phyloP scores from a whole-genome alignment of 176 grass and related monocot genomes.

The Bolboschoenus planiculmis region DNA sequence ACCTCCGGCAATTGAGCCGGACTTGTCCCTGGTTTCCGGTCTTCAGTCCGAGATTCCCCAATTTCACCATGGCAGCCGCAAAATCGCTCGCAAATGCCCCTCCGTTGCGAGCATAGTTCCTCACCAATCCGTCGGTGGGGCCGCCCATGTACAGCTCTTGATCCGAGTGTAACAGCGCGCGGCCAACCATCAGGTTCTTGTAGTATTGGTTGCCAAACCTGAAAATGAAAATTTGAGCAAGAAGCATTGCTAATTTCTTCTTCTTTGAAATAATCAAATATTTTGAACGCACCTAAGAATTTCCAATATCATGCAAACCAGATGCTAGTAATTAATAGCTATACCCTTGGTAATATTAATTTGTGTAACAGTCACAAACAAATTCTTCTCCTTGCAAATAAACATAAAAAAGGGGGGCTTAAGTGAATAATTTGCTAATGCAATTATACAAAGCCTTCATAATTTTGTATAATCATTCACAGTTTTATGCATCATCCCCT shows the following conservation, averaged over 20 bases:
- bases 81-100: slow-evolving; percentile 18
- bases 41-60: slow-evolving; percentile 27
- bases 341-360: not conserved
- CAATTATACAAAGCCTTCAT: too few relatives aligned
- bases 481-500: not conserved
- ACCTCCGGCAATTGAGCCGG: slow-evolving; percentile 5
- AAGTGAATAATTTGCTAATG: not conserved
- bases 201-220: slow-evolving; percentile 20
- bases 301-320: not conserved
- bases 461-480: too few relatives aligned
- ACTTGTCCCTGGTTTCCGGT: slow-evolving; percentile 16
- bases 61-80: slow-evolving; percentile 22
- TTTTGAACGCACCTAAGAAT: not conserved
- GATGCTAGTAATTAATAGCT: not conserved
- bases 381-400: not conserved
- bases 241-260: not conserved
- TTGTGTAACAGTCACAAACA: not conserved
- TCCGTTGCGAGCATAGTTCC: slow-evolving; percentile 2
- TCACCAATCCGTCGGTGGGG: slow-evolving; percentile 12
- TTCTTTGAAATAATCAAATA: not conserved
- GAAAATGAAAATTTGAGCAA: not conserved
- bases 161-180: slow-evolving; percentile 33
- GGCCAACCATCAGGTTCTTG: slow-evolving; percentile 13
- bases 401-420: not conserved
- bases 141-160: slow-evolving; percentile 22